Conservation (phyloP, 2,329 filamentous ascomycete genomes). For the Claviceps sp. region DNA sequence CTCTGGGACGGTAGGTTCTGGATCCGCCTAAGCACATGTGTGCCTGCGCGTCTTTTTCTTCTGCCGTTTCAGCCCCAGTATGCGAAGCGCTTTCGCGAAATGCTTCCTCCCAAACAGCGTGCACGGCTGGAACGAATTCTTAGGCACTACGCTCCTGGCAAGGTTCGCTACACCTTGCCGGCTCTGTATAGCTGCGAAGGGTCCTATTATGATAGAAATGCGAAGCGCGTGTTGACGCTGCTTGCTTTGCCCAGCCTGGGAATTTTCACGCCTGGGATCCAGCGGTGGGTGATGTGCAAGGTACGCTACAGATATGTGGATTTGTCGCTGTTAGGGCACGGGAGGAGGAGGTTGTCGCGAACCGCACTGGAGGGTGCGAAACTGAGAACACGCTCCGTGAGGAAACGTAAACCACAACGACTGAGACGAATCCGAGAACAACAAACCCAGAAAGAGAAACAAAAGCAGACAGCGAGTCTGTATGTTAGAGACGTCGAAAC, state of each 20-base stretch:
- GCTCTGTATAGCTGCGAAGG: slow-evolving; percentile 35
- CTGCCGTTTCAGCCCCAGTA: slow-evolving; percentile 31
- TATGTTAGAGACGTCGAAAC: too few relatives aligned
- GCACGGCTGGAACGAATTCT: slow-evolving; percentile 28
- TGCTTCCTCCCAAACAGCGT: slow-evolving; percentile 21
- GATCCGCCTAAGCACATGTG: slow-evolving; percentile 34
- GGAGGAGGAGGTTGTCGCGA: slow-evolving; percentile 4
- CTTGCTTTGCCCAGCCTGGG: slow-evolving; percentile 41
- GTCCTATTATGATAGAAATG: not conserved
- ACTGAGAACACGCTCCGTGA: too few relatives aligned
- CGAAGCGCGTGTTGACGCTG: slow-evolving; percentile 22
- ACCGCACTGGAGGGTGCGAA: not conserved
- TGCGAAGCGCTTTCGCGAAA: slow-evolving; percentile 34
- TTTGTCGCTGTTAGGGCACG: slow-evolving; percentile 19
- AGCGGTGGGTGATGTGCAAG: slow-evolving; percentile 36
- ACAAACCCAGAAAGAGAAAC: too few relatives aligned
- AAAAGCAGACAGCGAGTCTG: too few relatives aligned
- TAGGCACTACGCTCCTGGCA: slow-evolving; percentile 37
- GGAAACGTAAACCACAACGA: too few relatives aligned
- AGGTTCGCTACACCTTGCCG: slow-evolving; percentile 41
- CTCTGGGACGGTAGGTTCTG: slow-evolving; percentile 51
- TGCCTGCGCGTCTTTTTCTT: slow-evolving; percentile 28
- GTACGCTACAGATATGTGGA: slow-evolving; percentile 38
- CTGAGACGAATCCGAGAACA: too few relatives aligned
- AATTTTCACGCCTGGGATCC: slow-evolving; percentile 30